Conservation (phyloP, 1,139 yeast species). For the Diutina siamensis region DNA sequence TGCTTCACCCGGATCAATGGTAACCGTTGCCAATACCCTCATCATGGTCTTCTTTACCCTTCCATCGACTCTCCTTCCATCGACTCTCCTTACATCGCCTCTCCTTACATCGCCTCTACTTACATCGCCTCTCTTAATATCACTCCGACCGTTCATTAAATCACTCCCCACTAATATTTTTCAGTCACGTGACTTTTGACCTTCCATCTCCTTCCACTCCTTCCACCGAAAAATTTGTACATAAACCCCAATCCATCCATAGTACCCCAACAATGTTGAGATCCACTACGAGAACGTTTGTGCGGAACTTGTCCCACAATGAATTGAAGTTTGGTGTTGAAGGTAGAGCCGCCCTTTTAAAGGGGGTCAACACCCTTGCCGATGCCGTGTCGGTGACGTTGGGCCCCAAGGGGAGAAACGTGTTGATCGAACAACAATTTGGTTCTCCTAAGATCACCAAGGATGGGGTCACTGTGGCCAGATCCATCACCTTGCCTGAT, state of each 20-base stretch:
- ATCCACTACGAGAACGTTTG: conserved; percentile 14
- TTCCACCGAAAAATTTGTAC: background rate
- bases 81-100: too few relatives aligned
- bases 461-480: conserved; percentile 98
- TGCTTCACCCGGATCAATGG: too few relatives aligned
- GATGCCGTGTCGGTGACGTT: conserved; percentile 95
- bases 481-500: conserved; percentile 75
- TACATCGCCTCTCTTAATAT: too few relatives aligned
- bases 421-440: conserved; percentile 90
- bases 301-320: conserved; percentile 63
- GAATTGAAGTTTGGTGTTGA: conserved; percentile 97
- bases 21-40: too few relatives aligned
- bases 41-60: too few relatives aligned
- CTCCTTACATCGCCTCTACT: too few relatives aligned
- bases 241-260: background rate
- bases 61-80: too few relatives aligned
- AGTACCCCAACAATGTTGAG: conserved; percentile 1
- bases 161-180: background rate
- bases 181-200: background rate
- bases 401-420: conserved; percentile 98
- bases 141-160: too few relatives aligned
- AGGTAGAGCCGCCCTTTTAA: conserved; percentile 92
- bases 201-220: conserved; percentile 1
- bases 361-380: conserved; percentile 94
- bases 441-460: conserved; percentile 98